Evolutionary conservation across 2,329 filamentous ascomycete species (phyloP).

Genomic region (Trichophyton schoenleinii): DNA sequence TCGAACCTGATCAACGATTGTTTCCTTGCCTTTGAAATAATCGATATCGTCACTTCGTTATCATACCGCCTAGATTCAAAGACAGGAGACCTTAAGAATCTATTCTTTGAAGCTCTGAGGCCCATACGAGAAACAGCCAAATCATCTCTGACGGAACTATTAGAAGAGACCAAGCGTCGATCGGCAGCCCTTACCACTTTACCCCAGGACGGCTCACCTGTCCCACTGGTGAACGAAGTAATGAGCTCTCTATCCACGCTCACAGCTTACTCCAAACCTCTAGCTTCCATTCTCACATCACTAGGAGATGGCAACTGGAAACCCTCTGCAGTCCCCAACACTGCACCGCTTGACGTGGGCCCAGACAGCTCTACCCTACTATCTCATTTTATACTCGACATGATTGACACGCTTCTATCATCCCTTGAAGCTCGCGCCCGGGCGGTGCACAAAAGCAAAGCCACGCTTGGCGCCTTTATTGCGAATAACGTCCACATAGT

Average conservation of each 20-base stretch:
- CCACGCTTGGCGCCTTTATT: slow-evolving; percentile 73
- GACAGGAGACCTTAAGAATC: slow-evolving; percentile 72
- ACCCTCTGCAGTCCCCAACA: slow-evolving; percentile 48
- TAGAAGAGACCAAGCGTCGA: slow-evolving; percentile 69
- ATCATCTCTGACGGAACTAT: slow-evolving; percentile 63
- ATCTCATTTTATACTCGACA: slow-evolving; percentile 78
- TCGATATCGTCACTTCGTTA: slow-evolving; percentile 72
- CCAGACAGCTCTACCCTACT: slow-evolving; percentile 83
- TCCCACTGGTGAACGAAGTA: slow-evolving; percentile 67
- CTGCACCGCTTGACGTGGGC: slow-evolving; percentile 70
- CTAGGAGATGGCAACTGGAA: slow-evolving; percentile 86
- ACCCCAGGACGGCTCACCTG: slow-evolving; percentile 63
- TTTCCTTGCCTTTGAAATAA: slow-evolving; percentile 88
- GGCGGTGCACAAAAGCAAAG: slow-evolving; percentile 61
- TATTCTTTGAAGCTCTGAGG: slow-evolving; percentile 73
- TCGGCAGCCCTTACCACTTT: slow-evolving; percentile 54
- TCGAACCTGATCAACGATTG: slow-evolving; percentile 79
- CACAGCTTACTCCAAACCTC: slow-evolving; percentile 70
- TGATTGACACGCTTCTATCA: slow-evolving; percentile 66
- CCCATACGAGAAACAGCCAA: slow-evolving; percentile 89
- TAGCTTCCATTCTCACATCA: slow-evolving; percentile 82
- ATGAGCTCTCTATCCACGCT: slow-evolving; percentile 79
- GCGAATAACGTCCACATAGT: slow-evolving; percentile 78
- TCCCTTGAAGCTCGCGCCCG: slow-evolving; percentile 64
- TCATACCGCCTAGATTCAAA: slow-evolving; percentile 67